Conservation (phyloP, 2,329 filamentous ascomycete genomes). For the Colletotrichum tropicicola region DNA sequence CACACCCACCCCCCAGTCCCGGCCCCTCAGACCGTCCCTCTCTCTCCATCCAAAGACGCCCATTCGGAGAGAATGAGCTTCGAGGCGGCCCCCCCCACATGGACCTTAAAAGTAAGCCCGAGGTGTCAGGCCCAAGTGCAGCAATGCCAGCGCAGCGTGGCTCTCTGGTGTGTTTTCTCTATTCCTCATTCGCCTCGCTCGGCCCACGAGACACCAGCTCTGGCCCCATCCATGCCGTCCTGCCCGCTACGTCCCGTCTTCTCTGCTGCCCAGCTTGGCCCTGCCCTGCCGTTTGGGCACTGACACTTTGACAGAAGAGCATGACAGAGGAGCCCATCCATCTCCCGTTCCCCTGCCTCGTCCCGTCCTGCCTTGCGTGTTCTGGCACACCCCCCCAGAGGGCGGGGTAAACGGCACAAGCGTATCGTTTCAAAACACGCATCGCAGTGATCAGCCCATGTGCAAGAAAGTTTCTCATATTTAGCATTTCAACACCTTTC, state of each 20-base stretch:
- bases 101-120: slow-evolving; percentile 5
- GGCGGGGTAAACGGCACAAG: slow-evolving; percentile 22
- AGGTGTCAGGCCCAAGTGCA: slow-evolving; percentile 4
- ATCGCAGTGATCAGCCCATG: slow-evolving; percentile 24
- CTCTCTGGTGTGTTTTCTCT: neutral
- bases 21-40: neutral
- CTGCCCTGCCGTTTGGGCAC: neutral
- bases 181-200: slow-evolving; percentile 5
- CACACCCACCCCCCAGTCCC: neutral
- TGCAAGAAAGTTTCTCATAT: neutral
- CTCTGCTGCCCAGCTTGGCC: neutral
- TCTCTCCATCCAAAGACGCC: neutral
- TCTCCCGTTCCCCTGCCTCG: neutral
- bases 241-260: neutral
- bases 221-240: neutral
- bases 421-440: slow-evolving; percentile 19
- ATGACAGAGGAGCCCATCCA: too few relatives aligned
- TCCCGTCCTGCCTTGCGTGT: neutral
- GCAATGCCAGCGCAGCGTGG: slow-evolving; percentile 1
- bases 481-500: neutral
- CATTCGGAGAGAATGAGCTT: neutral
- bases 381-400: neutral
- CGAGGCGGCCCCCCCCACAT: neutral
- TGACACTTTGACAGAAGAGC: too few relatives aligned
- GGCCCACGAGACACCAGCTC: slow-evolving; percentile 2